Base-by-base conservation (phyloP, 352 stramenopile species). In the Lagenidium giganteum region DNA sequence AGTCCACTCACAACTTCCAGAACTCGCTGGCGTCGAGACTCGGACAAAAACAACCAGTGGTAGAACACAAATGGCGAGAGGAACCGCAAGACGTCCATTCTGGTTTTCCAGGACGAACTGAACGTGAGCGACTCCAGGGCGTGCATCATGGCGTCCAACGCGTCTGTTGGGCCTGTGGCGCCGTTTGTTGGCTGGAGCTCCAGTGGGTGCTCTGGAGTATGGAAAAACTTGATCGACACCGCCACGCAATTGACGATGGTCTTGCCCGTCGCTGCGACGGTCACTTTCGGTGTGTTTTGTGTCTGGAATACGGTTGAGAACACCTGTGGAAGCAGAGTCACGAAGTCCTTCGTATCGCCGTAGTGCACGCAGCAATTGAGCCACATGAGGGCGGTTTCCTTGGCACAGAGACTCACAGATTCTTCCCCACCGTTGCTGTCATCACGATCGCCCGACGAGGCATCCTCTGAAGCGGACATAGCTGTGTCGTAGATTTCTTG, bases 301-400 rank as follows among this genome's bases (percentile, higher is more conserved):
- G 68, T 70, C 11, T 82, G 49, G 30, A 91, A 71, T 30, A 70
- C 75, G n/a, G 88, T 52, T 1, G 79, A 64, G 14, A 88, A 73
- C 9, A 91, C 47, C 5, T 61, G 41, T 13, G 67, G 41, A 22
- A 87, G 57, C 7, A 84, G 49, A n/a, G 49, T 41, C 16, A 67
- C 26, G 23, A 87, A 44, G 32, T 85, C 64, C 0, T 21, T 25
- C 8, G 57, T 61, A 18, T 87, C 71, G 2, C 73, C 79, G 30
- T 67, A 46, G 22, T 67, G 71, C 23, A 85, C 69, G 2, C 61
- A 70, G 17, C 50, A 74, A 14, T 58, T 57, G 4, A 91, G 47
- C 79, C 77, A 87, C 42, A 81, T 57, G 56, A 91, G 83, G 13
- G 75, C 64, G 8, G 73, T 87, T 45, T 91, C 78, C 39, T 76